phyloP scores from a whole-genome alignment of 208 protist genomes.

The Sergeia podlipaevii region DNA sequence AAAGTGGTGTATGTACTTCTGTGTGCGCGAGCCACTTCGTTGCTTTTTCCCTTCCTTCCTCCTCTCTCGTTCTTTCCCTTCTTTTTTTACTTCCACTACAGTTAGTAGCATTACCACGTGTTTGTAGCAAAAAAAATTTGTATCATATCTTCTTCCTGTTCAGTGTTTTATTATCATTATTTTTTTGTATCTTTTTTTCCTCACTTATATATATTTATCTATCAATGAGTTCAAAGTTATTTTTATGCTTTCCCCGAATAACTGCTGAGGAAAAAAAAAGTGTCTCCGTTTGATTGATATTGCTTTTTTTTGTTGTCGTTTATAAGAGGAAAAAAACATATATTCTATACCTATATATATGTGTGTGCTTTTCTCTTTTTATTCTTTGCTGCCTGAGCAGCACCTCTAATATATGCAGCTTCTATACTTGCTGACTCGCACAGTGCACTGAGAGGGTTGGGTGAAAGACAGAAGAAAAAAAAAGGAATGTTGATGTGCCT shows the following conservation, averaged over 20 bases:
- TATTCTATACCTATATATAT: no score
- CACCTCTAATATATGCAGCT: neutral
- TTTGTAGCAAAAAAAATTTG: neutral
- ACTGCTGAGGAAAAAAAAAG: no score
- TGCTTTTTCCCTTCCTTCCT: neutral
- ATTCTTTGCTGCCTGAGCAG: neutral
- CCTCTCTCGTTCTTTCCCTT: constrained; percentile 5
- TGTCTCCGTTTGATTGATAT: constrained; percentile 1
- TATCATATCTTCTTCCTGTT: neutral
- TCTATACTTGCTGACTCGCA: neutral
- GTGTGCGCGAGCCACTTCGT: neutral
- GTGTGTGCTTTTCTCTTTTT: no score
- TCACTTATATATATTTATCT: neutral
- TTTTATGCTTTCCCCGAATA: no score
- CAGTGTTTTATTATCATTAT: neutral
- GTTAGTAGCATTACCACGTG: constrained; percentile 4
- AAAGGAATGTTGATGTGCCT: no score
- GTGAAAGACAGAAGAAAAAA: no score
- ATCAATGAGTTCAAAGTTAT: no score
- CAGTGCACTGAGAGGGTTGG: no score
- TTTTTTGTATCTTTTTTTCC: constrained; percentile 8
- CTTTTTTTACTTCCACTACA: constrained; percentile 10
- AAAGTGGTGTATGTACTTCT: constrained; percentile 4
- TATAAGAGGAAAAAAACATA: constrained; percentile 5
- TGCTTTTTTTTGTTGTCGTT: constrained; percentile 2